Base-by-base conservation (phyloP, 2,329 filamentous ascomycete species). In the Colletotrichum abscissum region DNA sequence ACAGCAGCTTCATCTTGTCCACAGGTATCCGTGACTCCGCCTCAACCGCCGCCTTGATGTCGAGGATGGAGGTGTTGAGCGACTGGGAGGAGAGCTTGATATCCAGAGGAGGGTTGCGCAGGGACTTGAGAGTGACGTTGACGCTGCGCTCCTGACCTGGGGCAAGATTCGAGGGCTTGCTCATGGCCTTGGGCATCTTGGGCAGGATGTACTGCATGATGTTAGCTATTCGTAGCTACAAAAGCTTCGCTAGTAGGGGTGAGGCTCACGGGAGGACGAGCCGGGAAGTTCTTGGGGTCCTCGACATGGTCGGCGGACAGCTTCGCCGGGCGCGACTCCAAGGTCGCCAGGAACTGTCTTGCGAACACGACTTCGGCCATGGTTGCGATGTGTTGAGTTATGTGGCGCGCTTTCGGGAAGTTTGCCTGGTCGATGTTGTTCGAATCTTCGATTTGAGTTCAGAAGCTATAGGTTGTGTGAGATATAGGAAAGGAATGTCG, bases 281-380 rank as follows among this genome's bases (percentile, higher is more conserved):
- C 86, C 28, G 94, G 93, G 81, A 96, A 95, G 76, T 88, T 91
- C 78, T 92, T 92, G 63, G 94, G 91, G 80, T 98, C 94, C 83
- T 96, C 94, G 82, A 97, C 92, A 90, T 98, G 93, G 82, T 98
- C 95, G 76, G 94, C 87, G n/a, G 93, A 91, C 75, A 98, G 90
- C 86, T 95, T 97, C 78, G 92, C 83, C 8, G 95, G 93, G 63
- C 92, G 92, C 74, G 91, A 90, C 84, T 97, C 95, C 75, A 98
- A 90, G 26, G 91, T 89, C 65, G 92, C 87, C 77, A 99, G 91
- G 83, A 97, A 98, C 38, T 91, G 88, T 84, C 93, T 95, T 78
- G 95, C 93, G 82, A 98, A 98, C 63, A 91, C 86, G 74, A 95
- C 84, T 88, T 98, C 95, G n/a, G 93, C 88, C 93, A 95, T 95